Percentiles rank a stretch among this genome's conserved stretches.
These are phyloP conservation scores for Pyricularia grisea DNA, from an alignment of 2,329 filamentous ascomycete species.

Conservation along the genomic window DNA sequence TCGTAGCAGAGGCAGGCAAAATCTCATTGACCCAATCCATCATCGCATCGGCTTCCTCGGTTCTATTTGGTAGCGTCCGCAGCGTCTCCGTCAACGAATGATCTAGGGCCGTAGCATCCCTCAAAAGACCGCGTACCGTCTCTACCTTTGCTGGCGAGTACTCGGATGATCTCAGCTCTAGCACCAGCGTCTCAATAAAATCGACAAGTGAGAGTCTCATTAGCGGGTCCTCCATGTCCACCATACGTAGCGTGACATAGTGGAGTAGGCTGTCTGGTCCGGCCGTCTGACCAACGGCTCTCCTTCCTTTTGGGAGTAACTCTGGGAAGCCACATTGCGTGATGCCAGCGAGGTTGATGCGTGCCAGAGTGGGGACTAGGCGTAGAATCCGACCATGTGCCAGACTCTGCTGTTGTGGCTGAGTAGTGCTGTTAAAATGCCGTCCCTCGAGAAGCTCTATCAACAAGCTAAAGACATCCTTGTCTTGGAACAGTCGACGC, in stretches of 20 bases:
- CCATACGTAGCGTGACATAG: constrained; percentile 42
- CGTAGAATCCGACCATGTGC: constrained; percentile 44
- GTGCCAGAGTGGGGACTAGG: constrained; percentile 38
- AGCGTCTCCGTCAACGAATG: constrained; percentile 27
- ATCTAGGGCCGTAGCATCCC: constrained; percentile 29
- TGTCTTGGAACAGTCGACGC: constrained; percentile 39
- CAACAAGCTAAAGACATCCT: constrained; percentile 34
- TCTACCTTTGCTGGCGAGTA: constrained; percentile 21
- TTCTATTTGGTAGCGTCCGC: constrained; percentile 32
- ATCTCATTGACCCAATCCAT: constrained; percentile 33
- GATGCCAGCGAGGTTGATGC: constrained; percentile 33
- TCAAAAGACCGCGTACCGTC: constrained; percentile 27
- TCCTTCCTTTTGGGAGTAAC: constrained; percentile 17
- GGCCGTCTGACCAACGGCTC: constrained; percentile 11
- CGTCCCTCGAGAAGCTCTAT: constrained; percentile 21
- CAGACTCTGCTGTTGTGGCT: constrained; percentile 31
- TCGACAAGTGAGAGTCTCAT: constrained; percentile 43
- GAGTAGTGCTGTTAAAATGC: constrained; percentile 14
- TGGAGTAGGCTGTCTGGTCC: constrained; percentile 29
- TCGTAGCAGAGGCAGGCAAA: constrained; percentile 17
- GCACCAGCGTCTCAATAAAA: constrained; percentile 42
- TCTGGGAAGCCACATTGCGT: constrained; percentile 9
- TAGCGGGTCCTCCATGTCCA: constrained; percentile 36
- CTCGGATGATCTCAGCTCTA: constrained; percentile 32
- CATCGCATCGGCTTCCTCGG: constrained; percentile 40